Base-by-base conservation (phyloP, 1,139 yeast genomes). In the Wickerhamomyces sp. region DNA sequence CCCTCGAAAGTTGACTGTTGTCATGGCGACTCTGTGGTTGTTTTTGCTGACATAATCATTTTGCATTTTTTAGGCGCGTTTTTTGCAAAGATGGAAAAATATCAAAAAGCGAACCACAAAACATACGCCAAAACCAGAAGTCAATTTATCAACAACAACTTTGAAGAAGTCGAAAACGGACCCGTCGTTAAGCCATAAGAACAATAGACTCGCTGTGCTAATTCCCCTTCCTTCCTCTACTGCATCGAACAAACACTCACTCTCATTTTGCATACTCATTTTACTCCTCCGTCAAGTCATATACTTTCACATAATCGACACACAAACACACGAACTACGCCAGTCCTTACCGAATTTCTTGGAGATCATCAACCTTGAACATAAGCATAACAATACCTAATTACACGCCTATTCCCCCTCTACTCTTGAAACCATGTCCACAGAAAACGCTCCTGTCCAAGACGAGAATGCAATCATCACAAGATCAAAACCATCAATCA, bases 401-500 rank as follows among this genome's bases (percentile, higher is more conserved):
- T 18, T 5, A 18, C 23, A 18, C 23, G 23, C 23, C 23, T 18
- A 18, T 18, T 18, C 23, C 3, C 23, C 23, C 5, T 5, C 23
- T 5, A 18, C 23, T 18, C 23, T 18, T 9, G 18, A 32, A 34
- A 45, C 29, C 31, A 48, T 48, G 50, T 45, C 50, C 32, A 45
- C 50, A 8, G 43, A 45, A 26, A 42, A 48, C 34, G 27, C 37
- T 11, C 36, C 45, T n/a, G 45, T 44, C 27, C 56, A 50, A 32
- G 54, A 53, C 40, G 58, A 54, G 45, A 54, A 53, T 37, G 45
- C 44, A 27, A 43, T 43, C 27, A 35, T 42, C 23, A 50, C 42
- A 47, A 42, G 50, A 31, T 23, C 53, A 3, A 47, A 50, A 37
- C 39, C 42, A n/a, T 10, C 43, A 27, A 43, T 43, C 27, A 34